Conservation (phyloP, 1,284 basidiomycete genomes). For the Leccinum griseonigrum region DNA sequence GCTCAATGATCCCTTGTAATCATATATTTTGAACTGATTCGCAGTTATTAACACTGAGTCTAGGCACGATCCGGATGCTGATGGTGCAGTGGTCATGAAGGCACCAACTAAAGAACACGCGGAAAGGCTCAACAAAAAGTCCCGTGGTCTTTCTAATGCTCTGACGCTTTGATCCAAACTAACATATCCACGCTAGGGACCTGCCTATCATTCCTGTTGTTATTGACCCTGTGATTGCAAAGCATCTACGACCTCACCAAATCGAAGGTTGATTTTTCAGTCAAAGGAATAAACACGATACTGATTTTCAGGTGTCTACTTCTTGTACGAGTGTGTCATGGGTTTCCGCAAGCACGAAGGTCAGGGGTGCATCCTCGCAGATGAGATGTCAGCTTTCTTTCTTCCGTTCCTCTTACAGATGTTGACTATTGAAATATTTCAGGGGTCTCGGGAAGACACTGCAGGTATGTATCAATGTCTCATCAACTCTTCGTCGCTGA, state of each 20-base stretch:
- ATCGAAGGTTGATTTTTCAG: slow-evolving; percentile 60
- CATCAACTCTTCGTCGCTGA: slow-evolving; percentile 3
- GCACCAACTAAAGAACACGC: slow-evolving; percentile 70
- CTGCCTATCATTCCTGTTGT: slow-evolving; percentile 81
- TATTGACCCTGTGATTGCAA: slow-evolving; percentile 84
- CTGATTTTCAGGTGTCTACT: slow-evolving; percentile 61
- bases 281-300: not conserved
- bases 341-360: slow-evolving; percentile 87
- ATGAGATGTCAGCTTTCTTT: slow-evolving; percentile 72
- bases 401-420: not conserved
- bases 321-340: slow-evolving; percentile 97
- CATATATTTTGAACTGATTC: slow-evolving; percentile 19
- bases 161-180: slow-evolving; percentile 8
- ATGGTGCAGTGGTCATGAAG: slow-evolving; percentile 87
- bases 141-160: not conserved
- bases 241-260: slow-evolving; percentile 87
- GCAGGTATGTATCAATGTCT: slow-evolving; percentile 44
- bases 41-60: slow-evolving; percentile 17
- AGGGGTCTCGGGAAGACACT: slow-evolving; percentile 95
- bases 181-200: slow-evolving; percentile 39
- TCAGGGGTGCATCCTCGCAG: slow-evolving; percentile 93
- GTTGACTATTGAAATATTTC: slow-evolving; percentile 11
- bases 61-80: slow-evolving; percentile 70
- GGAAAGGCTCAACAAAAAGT: slow-evolving; percentile 73
- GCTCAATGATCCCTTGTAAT: slow-evolving; percentile 51